Base-by-base conservation (phyloP, 2,329 filamentous ascomycete species). In the Penicillium sp. region DNA sequence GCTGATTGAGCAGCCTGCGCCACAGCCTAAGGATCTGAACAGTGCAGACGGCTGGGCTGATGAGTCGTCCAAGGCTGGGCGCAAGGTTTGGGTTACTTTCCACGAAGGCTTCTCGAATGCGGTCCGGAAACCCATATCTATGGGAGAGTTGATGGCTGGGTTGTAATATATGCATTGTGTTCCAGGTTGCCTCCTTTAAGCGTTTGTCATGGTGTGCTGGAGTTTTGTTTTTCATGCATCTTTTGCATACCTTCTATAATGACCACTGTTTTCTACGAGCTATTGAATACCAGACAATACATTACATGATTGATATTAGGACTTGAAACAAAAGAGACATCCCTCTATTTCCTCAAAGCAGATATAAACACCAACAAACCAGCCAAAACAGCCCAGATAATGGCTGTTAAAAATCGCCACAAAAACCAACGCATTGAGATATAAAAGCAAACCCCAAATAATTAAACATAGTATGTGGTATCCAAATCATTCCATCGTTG, bases 31-130 rank as follows among this genome's bases (percentile, higher is more conserved):
- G 42, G 76, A 71, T 11, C 77, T 77, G 54, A 68, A 56, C 26
- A 59, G 56, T 39, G 55, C 47, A 53, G 58, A 55, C 51, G 65
- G 63, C 58, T 74, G 61, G 51, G 61, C 51, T 47, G 69, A 65
- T 51, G 76, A 74, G 58, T 61, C 70, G 42, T 69, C 65, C 5
- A 71, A 72, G 53, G 66, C 69, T 54, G 82, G 82, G 46, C 81
- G 79, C 48, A 84, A 87, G 65, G 88, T 92, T 4, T 96, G 92
- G 92, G 86, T 96, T 40, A 93, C 85, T 61, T 97, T 87, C 72
- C 87, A 96, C 67, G 92, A 97, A 76, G 92, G 92, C 0, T 86
- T 91, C 70, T 94, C 91, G 54, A 96, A 97, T 80, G 92, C 92
- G 11, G 92, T 97, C 58, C 82, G 89, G 72, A 96, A 96, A 72